A percentile compares a stretch with the other conserved stretches of the same genome.
Evolutionary conservation across 495 filamentous ascomycete genomes (phyloP).

Genomic region (Oidiodendron maius): DNA sequence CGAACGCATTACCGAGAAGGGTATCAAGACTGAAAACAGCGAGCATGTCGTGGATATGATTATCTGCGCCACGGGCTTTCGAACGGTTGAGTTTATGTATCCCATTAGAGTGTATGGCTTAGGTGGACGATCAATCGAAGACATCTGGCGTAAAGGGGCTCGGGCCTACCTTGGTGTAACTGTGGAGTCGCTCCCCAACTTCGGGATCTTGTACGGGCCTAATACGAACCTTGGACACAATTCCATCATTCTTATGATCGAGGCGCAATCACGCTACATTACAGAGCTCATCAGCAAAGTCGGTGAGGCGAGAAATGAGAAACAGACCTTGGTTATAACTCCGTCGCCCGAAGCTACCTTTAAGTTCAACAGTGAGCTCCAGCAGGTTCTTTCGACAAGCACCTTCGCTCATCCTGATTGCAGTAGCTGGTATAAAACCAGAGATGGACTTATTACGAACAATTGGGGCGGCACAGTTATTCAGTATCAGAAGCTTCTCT

Average conservation of each 20-base stretch:
- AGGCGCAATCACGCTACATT: constrained; percentile 49
- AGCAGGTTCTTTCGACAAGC: constrained; percentile 32
- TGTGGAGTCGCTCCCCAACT: constrained; percentile 47
- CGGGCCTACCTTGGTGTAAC: constrained; percentile 41
- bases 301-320: constrained; percentile 28
- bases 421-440: constrained; percentile 51
- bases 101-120: constrained; percentile 46
- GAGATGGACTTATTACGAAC: constrained; percentile 47
- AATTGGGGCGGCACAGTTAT: constrained; percentile 49
- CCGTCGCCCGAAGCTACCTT: constrained; percentile 31
- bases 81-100: constrained; percentile 47
- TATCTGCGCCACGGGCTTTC: constrained; percentile 36
- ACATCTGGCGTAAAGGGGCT: constrained; percentile 45
- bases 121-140: constrained; percentile 32
- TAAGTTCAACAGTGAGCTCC: constrained; percentile 40
- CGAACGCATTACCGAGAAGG: constrained; percentile 31
- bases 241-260: constrained; percentile 55
- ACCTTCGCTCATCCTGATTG: constrained; percentile 50
- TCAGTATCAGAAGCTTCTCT: constrained; percentile 41
- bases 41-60: constrained; percentile 28
- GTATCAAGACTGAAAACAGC: constrained; percentile 17
- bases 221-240: constrained; percentile 51
- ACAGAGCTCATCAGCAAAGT: constrained; percentile 35
- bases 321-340: constrained; percentile 31
- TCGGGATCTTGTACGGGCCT: constrained; percentile 48